Percentiles rank a stretch among this genome's conserved stretches.
Conservation (phyloP, 2,329 filamentous ascomycete species). For the Fusarium proliferatum region DNA sequence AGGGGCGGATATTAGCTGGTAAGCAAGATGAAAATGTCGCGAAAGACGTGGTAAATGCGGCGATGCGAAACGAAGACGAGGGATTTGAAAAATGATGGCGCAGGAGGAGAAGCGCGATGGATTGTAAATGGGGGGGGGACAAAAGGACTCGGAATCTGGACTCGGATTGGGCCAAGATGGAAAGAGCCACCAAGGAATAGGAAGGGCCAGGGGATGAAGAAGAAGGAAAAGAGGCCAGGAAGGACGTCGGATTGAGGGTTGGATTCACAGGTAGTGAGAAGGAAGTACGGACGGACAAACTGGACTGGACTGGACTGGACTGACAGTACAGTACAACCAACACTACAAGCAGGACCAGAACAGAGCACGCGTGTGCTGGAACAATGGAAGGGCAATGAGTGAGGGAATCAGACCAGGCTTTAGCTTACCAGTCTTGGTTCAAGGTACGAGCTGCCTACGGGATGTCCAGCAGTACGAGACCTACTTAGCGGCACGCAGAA, state of each 20-base stretch:
- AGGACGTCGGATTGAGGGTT: constrained; percentile 30
- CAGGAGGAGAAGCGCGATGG: constrained; percentile 32
- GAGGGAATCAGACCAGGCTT: constrained; percentile 36
- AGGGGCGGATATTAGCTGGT: constrained; percentile 26
- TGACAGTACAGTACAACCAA: constrained; percentile 4
- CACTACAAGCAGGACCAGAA: constrained; percentile 14
- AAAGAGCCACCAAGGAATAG: constrained; percentile 34
- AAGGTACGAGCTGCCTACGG: constrained; percentile 28
- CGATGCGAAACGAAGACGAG: constrained; percentile 17
- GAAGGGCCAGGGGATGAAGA: constrained; percentile 33
- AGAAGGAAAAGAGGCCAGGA: constrained; percentile 31
- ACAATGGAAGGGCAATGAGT: constrained; percentile 41
- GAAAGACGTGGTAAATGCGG: constrained; percentile 20
- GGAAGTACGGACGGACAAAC: neutral
- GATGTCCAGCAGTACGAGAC: constrained; percentile 30
- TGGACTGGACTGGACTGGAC: neutral
- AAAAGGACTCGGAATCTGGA: constrained; percentile 33
- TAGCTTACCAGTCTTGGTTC: constrained; percentile 32
- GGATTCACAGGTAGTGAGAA: constrained; percentile 21
- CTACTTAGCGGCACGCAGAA: constrained; percentile 39
- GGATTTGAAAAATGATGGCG: constrained; percentile 33
- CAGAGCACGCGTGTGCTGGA: constrained; percentile 40
- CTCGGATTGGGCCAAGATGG: constrained; percentile 32
- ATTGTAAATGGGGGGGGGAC: constrained; percentile 26
- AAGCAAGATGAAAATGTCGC: constrained; percentile 6